Conservation (phyloP, 768 basidiomycete genomes). For the Rhizopogon sp. region DNA sequence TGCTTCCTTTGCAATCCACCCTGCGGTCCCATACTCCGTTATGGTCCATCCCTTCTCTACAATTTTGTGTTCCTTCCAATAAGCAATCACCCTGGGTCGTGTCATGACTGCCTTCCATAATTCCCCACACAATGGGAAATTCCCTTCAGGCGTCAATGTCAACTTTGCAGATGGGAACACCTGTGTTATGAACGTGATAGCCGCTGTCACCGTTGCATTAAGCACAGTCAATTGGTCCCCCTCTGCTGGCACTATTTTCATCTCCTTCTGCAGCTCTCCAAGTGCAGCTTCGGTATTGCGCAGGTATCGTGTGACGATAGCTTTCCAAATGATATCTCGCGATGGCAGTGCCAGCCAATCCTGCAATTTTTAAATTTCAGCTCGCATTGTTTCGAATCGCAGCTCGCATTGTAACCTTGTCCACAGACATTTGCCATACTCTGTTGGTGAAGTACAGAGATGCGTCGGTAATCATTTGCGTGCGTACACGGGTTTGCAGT, state of each 20-base stretch:
- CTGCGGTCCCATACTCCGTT: slow-evolving; percentile 9
- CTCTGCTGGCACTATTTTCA: slow-evolving; percentile 9
- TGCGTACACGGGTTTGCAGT: slow-evolving; percentile 12
- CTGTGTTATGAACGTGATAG: slow-evolving; percentile 17
- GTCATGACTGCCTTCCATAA: slow-evolving; percentile 14
- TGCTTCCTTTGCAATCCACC: slow-evolving; percentile 15
- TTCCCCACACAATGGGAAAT: slow-evolving; percentile 16
- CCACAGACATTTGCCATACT: slow-evolving; percentile 1
- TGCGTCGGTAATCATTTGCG: slow-evolving; percentile 19
- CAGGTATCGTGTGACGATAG: slow-evolving; percentile 13
- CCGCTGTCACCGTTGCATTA: slow-evolving; percentile 11
- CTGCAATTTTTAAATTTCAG: slow-evolving; percentile 2
- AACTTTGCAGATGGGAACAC: slow-evolving; percentile 13
- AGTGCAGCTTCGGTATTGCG: slow-evolving; percentile 18
- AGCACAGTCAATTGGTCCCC: slow-evolving; percentile 11
- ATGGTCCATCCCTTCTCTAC: slow-evolving; percentile 11
- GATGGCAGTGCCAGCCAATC: slow-evolving; percentile 15
- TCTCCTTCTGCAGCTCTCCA: slow-evolving; percentile 5
- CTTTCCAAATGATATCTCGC: slow-evolving; percentile 17
- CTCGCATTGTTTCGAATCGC: too few species aligned
- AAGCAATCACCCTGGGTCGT: slow-evolving; percentile 11
- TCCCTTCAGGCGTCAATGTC: slow-evolving; percentile 8
- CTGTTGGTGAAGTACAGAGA: slow-evolving; percentile 18
- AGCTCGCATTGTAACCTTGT: slow-evolving; percentile 8
- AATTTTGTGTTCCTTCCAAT: slow-evolving; percentile 12